Evolutionary conservation across 2,329 filamentous ascomycete genomes (phyloP), one percentile per base, ranked within the genome.

Genomic region (Penicillium palitans): DNA sequence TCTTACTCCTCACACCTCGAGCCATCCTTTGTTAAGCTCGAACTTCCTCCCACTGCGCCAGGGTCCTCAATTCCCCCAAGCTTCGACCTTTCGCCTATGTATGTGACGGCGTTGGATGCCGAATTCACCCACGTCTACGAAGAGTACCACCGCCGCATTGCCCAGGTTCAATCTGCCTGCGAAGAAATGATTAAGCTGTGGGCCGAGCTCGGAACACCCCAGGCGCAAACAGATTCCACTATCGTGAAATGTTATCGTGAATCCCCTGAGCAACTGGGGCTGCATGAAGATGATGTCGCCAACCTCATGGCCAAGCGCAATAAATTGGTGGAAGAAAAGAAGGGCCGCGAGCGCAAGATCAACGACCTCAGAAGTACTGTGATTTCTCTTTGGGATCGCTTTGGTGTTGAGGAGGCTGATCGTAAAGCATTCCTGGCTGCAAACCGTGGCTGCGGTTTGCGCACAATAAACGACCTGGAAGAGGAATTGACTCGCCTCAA

Each of bases 1-100:
- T 97, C 93, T 6, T 99, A 98, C 74, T 96, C 95, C 1, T 96
- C 91, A 10, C 95, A 98, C 73, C 89, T 99, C 47, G 95, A 99
- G 74, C 80, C 90, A 12, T 89, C 89, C 2, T 98, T 98, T 73
- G 85, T 98, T 64, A 86, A 88, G 70, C 87, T 98, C 70, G 84
- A 88, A 41, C 84, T 99, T 7, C 95, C 95, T 2, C 93, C 93
- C 0, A 92, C 89, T 3, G 86, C 85, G 1, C 86, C 89, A 6
- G 89, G 91, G 65, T 86, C 90, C 46, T 87, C 87, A 13, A 83
- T 96, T 40, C 86, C 93, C 1, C 86, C 91, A 3, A 90, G 84
- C 52, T 98, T 99, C 74, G 93, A 98, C 69, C 86, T 99, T n/a
- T 97, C 93, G 0, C 87, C 90, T 0, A 83, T 88, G 5, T 99